Conservation (phyloP, 2,329 filamentous ascomycete species). For the Nothopassalora personata region DNA sequence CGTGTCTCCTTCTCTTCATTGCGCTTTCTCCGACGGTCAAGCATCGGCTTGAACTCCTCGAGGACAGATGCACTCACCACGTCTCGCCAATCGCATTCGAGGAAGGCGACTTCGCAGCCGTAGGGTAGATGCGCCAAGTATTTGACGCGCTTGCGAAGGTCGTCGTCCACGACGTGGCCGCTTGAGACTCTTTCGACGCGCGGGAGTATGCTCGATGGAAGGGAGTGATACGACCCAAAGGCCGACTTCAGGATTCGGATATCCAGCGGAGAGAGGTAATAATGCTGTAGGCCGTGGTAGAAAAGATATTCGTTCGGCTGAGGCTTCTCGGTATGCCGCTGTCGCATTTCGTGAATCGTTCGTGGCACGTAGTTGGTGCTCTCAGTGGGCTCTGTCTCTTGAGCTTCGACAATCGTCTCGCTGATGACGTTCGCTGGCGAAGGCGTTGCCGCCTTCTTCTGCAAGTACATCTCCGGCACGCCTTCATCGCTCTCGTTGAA, state of each 20-base stretch:
- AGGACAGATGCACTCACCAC: conserved; percentile 71
- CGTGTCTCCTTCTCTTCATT: conserved; percentile 78
- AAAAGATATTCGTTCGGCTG: conserved; percentile 67
- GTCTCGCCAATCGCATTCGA: conserved; percentile 94
- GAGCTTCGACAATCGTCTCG: conserved; percentile 25
- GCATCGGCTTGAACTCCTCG: conserved; percentile 69
- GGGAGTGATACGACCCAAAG: conserved; percentile 74
- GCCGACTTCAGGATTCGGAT: conserved; percentile 88
- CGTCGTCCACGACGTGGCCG: conserved; percentile 81
- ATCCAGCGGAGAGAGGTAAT: conserved; percentile 84
- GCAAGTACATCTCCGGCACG: conserved; percentile 48
- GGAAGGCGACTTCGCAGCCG: conserved; percentile 84
- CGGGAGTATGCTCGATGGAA: conserved; percentile 80
- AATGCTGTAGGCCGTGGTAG: conserved; percentile 79
- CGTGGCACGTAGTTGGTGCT: conserved; percentile 30
- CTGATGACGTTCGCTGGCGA: conserved; percentile 21
- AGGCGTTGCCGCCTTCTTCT: conserved; percentile 9
- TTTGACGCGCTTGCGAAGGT: conserved; percentile 74
- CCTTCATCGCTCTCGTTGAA: conserved; percentile 43
- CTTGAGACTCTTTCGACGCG: conserved; percentile 85
- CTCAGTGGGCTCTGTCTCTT: conserved; percentile 21
- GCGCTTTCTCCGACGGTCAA: conserved; percentile 67
- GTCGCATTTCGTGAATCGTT: conserved; percentile 43
- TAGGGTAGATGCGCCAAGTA: conserved; percentile 82
- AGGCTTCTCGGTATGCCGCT: conserved; percentile 40